Evolutionary conservation across 108 stramenopile genomes (phyloP).

Genomic region (Skeletonema marinoi): DNA sequence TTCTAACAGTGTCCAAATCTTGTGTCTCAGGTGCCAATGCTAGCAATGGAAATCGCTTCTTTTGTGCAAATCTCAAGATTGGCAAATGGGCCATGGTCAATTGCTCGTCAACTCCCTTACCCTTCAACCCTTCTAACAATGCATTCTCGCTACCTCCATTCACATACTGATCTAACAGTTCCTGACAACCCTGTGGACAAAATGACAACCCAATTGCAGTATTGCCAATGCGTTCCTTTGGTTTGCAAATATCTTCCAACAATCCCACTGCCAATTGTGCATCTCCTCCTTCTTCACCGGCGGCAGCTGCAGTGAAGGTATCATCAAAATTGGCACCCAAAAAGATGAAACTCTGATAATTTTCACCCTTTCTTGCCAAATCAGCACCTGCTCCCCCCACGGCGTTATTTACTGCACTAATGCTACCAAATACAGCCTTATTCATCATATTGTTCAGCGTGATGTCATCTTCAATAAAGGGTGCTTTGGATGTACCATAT

Average conservation of each 20-base stretch:
- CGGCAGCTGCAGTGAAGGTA: conserved; percentile 15
- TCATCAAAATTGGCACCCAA: conserved; percentile 56
- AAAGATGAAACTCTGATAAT: conserved; percentile 60
- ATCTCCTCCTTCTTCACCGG: conserved; percentile 40
- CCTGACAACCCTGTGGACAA: conserved; percentile 57
- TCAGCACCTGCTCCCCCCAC: background rate
- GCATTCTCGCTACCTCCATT: conserved; percentile 5
- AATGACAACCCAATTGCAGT: conserved; percentile 74
- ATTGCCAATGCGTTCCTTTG: conserved; percentile 25
- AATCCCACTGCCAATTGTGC: conserved; percentile 53
- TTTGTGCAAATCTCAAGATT: conserved; percentile 57
- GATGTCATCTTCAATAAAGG: conserved; percentile 58
- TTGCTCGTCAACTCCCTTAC: conserved; percentile 40
- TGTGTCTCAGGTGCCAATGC: conserved; percentile 66
- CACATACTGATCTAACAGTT: conserved; percentile 61
- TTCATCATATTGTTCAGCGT: conserved; percentile 85
- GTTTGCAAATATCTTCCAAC: conserved; percentile 51
- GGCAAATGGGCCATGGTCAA: conserved; percentile 55
- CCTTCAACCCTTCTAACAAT: conserved; percentile 32
- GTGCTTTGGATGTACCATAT: conserved; percentile 66
- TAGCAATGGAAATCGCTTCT: conserved; percentile 48
- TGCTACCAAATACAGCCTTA: conserved; percentile 76
- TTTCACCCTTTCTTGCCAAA: background rate
- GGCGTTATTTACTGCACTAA: conserved; percentile 42
- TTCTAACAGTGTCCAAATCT: conserved; percentile 58